Base-by-base conservation (phyloP, 2,329 filamentous ascomycete genomes). In the Curvularia hawaiiensis region DNA sequence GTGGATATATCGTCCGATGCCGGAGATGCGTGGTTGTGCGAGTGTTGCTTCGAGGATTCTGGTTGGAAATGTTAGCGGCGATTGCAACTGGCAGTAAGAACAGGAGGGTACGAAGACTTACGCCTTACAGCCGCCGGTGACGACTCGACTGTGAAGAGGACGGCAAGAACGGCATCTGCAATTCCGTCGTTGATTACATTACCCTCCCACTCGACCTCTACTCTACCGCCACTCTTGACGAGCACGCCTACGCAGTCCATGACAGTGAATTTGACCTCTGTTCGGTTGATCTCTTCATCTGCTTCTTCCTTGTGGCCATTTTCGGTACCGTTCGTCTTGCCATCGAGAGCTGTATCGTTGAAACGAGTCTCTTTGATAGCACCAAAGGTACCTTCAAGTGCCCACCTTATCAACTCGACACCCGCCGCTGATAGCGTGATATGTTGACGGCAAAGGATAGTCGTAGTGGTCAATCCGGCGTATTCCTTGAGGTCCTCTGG, bases 121-220 rank as follows among this genome's bases (percentile, higher is more conserved):
- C 92, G 90, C 78, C 95, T 96, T 50, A 99, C 94, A 12, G 95
- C 94, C 14, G 95, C 95, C 5, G 94, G 95, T 52, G 91, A 96
- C 76, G 90, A 96, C 78, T 99, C 95, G 22, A 97, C 91, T 0
- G 90, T 93, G 67, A 97, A 87, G 11, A 99, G 83, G 3, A 97
- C 92, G 0, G 92, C 92, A 83, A 98, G 91, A 53, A 98, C 90
- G 16, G 95, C 92, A 77, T 99, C 95, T n/a, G 95, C 95, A 70
- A 99, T 96, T 59, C 92, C 91, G 72, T 99, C 95, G 75, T 98
- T 99, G 71, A 97, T 88, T 80, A 97, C 90, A 74, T 98, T 99
- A 56, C 93, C 95, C 75, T 98, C 94, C 95, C 95, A 99, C 77
- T 97, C 92, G 3, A 98, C 82, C 74, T 96, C 92, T 6, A 97